Conservation (phyloP, 352 stramenopile species). For the Pythium brachiatum region DNA sequence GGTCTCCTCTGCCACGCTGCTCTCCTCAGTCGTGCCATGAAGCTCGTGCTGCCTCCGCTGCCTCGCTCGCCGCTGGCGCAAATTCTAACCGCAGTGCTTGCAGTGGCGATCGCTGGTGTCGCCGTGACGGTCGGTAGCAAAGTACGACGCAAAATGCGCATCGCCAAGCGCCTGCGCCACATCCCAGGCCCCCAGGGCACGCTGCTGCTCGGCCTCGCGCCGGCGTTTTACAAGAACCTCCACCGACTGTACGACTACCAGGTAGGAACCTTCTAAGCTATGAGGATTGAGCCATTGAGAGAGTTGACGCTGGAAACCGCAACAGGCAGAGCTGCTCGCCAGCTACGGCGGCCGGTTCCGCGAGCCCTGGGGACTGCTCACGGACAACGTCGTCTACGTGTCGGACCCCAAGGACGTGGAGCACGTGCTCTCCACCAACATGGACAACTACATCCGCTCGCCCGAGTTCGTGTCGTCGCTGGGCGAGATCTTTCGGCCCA, state of each 20-base stretch:
- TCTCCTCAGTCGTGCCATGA: not conserved
- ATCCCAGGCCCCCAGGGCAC: slow-evolving; percentile 37
- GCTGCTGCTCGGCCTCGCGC: slow-evolving; percentile 51
- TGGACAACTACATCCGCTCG: slow-evolving; percentile 72
- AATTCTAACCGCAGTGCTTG: not conserved
- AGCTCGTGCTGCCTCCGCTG: slow-evolving; percentile 1
- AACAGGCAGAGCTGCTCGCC: slow-evolving; percentile 39
- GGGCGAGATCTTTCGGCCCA: slow-evolving; percentile 53
- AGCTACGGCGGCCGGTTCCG: slow-evolving; percentile 44
- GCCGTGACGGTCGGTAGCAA: slow-evolving; percentile 2
- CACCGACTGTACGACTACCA: slow-evolving; percentile 53
- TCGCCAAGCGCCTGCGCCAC: slow-evolving; percentile 34
- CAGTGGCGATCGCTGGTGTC: not conserved
- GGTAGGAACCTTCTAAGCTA: not conserved
- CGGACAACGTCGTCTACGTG: slow-evolving; percentile 50
- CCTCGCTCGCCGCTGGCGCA: slow-evolving; percentile 5
- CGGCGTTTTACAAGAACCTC: slow-evolving; percentile 44
- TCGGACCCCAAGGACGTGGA: slow-evolving; percentile 55
- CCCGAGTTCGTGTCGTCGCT: slow-evolving; percentile 52
- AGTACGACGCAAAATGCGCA: slow-evolving; percentile 42
- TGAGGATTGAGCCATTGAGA: no score
- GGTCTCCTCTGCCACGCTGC: not conserved
- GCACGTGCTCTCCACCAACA: slow-evolving; percentile 60
- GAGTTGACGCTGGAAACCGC: no score
- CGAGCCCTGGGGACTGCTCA: slow-evolving; percentile 61